These are phyloP conservation scores for Limonium bicolor DNA, from an alignment of 148 eudicot genomes.

Conservation along the genomic window DNA sequence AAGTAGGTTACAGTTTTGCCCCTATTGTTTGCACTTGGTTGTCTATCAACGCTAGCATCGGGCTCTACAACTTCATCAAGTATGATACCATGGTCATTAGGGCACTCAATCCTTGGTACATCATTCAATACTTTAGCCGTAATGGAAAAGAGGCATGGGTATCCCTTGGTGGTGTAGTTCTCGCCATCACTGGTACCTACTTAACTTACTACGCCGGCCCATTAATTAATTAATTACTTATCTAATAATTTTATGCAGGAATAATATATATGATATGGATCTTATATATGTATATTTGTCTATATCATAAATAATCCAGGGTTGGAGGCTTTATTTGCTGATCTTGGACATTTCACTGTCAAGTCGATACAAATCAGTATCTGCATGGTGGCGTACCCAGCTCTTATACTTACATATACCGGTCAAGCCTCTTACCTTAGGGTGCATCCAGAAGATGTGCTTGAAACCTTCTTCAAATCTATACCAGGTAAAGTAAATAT, in stretches of 20 bases:
- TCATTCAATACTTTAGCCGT: slow-evolving; percentile 37
- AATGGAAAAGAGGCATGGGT: slow-evolving; percentile 54
- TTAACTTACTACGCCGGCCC: not conserved
- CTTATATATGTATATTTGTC: too few relatives aligned
- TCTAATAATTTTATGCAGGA: not conserved
- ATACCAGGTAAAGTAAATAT: slow-evolving; percentile 13
- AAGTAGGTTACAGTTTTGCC: slow-evolving; percentile 52
- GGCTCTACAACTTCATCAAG: slow-evolving; percentile 42
- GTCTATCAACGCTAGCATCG: slow-evolving; percentile 26
- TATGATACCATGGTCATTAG: slow-evolving; percentile 33
- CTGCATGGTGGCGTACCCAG: slow-evolving; percentile 19
- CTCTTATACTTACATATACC: slow-evolving; percentile 17
- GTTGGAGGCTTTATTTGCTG: slow-evolving; percentile 28
- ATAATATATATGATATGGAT: too few relatives aligned
- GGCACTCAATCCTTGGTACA: slow-evolving; percentile 51
- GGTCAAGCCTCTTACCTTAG: slow-evolving; percentile 33
- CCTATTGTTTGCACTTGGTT: slow-evolving; percentile 53
- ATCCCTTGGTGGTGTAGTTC: slow-evolving; percentile 66
- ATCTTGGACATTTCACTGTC: slow-evolving; percentile 29
- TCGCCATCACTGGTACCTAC: slow-evolving; percentile 47
- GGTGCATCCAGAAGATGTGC: slow-evolving; percentile 4
- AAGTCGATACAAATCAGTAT: slow-evolving; percentile 23
- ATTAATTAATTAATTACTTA: not conserved
- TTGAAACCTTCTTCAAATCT: slow-evolving; percentile 14
- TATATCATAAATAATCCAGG: slow-evolving; percentile 10